A percentile compares a stretch with the other conserved stretches of the same genome.
Evolutionary conservation across 2,329 filamentous ascomycete species (phyloP).

Genomic region (Pseudonectria foliicola): DNA sequence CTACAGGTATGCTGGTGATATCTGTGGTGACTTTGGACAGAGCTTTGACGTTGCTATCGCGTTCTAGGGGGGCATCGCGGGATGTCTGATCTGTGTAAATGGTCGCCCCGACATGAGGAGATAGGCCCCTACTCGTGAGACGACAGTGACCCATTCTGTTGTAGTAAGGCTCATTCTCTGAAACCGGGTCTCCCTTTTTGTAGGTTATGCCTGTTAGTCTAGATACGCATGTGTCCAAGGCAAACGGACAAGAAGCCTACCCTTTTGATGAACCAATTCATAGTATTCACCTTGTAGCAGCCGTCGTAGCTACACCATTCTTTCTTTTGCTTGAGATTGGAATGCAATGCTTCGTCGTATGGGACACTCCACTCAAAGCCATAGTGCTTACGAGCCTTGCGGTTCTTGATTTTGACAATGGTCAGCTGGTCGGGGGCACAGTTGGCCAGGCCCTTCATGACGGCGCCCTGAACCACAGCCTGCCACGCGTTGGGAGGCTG

Average conservation of each 20-base stretch:
- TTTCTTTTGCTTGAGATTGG: slow-evolving; percentile 23
- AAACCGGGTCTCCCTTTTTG: slow-evolving; percentile 29
- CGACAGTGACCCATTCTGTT: slow-evolving; percentile 26
- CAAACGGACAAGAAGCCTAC: slow-evolving; percentile 18
- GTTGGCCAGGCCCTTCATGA: slow-evolving; percentile 39
- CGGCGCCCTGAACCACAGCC: slow-evolving; percentile 41
- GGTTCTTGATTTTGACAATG: slow-evolving; percentile 32
- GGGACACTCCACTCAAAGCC: slow-evolving; percentile 28
- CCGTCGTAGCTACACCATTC: slow-evolving; percentile 32
- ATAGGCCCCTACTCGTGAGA: slow-evolving; percentile 27
- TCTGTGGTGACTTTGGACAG: slow-evolving; percentile 34
- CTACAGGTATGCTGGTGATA: slow-evolving; percentile 33
- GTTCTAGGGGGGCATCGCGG: slow-evolving; percentile 27
- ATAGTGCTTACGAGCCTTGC: slow-evolving; percentile 38
- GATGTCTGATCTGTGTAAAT: slow-evolving; percentile 29
- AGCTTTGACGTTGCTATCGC: slow-evolving; percentile 29
- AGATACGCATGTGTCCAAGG: no score
- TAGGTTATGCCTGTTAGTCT: background rate
- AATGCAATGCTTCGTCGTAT: slow-evolving; percentile 25
- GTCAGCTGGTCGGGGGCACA: slow-evolving; percentile 27
- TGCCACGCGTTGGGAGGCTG: slow-evolving; percentile 41
- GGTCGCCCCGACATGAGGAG: slow-evolving; percentile 26
- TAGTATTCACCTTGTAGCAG: slow-evolving; percentile 30
- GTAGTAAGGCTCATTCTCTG: slow-evolving; percentile 32
- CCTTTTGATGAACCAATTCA: slow-evolving; percentile 38